Percentiles rank a stretch among this genome's conserved stretches.
Evolutionary conservation across 306 rosid genomes (phyloP).

Genomic region (Prunus dulcis): DNA sequence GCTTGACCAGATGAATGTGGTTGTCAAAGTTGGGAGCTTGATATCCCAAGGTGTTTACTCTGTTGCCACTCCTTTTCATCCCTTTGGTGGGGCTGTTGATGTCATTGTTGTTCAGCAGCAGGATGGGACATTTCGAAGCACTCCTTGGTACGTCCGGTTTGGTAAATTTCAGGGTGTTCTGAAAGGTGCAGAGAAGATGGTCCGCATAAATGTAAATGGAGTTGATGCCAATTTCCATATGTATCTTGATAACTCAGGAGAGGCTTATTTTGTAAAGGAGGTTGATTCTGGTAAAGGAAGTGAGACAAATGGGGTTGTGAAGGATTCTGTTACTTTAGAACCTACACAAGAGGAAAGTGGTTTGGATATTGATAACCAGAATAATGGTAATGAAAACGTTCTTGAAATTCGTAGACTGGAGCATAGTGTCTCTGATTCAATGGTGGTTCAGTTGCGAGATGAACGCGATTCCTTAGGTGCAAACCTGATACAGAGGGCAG

Average conservation of each 20-base stretch:
- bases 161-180: conserved; percentile 98
- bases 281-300: conserved; percentile 42
- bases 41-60: conserved; percentile 88
- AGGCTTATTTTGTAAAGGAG: conserved; percentile 86
- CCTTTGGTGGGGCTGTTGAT: conserved; percentile 97
- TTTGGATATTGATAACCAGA: conserved; percentile 28
- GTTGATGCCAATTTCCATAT: conserved; percentile 79
- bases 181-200: conserved; percentile 83
- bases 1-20: conserved; percentile 70
- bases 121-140: conserved; percentile 87
- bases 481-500: conserved; percentile 40
- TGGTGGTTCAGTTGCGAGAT: conserved; percentile 42
- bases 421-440: conserved; percentile 64
- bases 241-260: conserved; percentile 92
- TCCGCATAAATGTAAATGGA: conserved; percentile 70
- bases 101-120: conserved; percentile 93
- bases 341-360: conserved; percentile 12
- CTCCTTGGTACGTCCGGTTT: conserved; percentile 94
- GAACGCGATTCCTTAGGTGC: conserved; percentile 26
- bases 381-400: conserved; percentile 17
- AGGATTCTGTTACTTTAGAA: conserved; percentile 30
- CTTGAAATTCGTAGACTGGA: conserved; percentile 44
- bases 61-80: conserved; percentile 95
- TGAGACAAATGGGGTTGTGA: conserved; percentile 34
- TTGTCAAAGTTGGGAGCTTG: conserved; percentile 84